Evolutionary conservation across 73 alveolate genomes (phyloP), one percentile per base, ranked within the genome.

Genomic region (Symbiodinium pilosum): DNA sequence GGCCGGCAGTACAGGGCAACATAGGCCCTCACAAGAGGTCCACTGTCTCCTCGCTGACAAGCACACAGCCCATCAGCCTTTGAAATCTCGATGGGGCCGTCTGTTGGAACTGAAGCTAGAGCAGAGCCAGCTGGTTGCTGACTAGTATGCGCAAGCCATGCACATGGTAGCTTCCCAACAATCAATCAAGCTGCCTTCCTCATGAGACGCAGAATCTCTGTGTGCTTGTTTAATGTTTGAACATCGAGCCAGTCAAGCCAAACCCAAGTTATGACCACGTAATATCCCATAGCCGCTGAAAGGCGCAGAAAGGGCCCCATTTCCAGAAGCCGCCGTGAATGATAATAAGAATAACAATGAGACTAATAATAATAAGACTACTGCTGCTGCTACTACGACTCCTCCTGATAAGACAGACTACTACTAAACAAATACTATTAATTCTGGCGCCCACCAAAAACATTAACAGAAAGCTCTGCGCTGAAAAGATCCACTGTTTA

Each of bases 221-320:
- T 14, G 59, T 9, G 6, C 59, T 47, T 6, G 59, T 9, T 47
- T 14, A 47, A 9, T 9, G 21, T 47, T 47, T 47, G 59, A 47
- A 9, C 59, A 9, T 14, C 6, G 14, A 47, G 6, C 59, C 59
- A 39, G 30, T 47, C n/a, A 21, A 21, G 86, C 47, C 44, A 59
- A 16, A 0, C 85, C 36, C 44, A 83, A 39, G 91, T 68, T 12
- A 83, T 38, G 21, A 83, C n/a, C n/a, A n/a, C n/a, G n/a, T n/a
- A n/a, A n/a, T n/a, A n/a, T n/a, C n/a, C n/a, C n/a, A n/a, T n/a
- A n/a, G n/a, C n/a, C n/a, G n/a, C n/a, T n/a, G n/a, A n/a, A n/a
- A n/a, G n/a, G n/a, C n/a, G 91, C 91, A 83, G 91, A 9, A 83
- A 38, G n/a, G 39, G 39, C 91, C 39, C 91, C 26, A n/a, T 69